A percentile compares a stretch with the other conserved stretches of the same genome.
Conservation (phyloP, 1,139 yeast species). For the Geotrichum phurueaensis region DNA sequence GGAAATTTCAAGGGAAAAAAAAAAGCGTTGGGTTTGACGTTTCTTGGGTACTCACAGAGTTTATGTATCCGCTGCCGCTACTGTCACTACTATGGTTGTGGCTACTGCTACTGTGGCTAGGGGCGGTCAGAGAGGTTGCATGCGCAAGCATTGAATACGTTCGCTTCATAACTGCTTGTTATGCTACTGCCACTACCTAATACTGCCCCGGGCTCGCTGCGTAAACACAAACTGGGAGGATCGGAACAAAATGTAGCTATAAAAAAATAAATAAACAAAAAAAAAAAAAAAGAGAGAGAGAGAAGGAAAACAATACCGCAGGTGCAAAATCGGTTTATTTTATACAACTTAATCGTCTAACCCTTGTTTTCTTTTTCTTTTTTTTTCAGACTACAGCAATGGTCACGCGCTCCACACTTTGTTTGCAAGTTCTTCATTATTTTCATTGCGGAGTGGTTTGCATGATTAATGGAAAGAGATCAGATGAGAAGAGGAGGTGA, state of each 20-base stretch:
- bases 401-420: not conserved
- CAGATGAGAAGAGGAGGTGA: not conserved
- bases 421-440: not conserved
- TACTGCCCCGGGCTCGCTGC: no score
- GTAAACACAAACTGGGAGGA: no score
- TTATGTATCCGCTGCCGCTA: not conserved
- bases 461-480: not conserved
- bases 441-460: not conserved
- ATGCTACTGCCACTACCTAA: no score
- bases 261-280: not conserved
- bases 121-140: not conserved
- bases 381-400: not conserved
- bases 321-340: not conserved
- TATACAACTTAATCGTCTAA: not conserved
- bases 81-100: no score
- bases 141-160: not conserved
- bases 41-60: not conserved
- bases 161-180: not conserved
- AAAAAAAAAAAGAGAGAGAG: not conserved
- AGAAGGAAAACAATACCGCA: not conserved
- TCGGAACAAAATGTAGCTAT: no score
- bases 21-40: not conserved
- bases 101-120: no score
- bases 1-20: no score
- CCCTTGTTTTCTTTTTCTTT: not conserved